Evolutionary conservation across 2,329 filamentous ascomycete genomes (phyloP).

Genomic region (Capronia americana): DNA sequence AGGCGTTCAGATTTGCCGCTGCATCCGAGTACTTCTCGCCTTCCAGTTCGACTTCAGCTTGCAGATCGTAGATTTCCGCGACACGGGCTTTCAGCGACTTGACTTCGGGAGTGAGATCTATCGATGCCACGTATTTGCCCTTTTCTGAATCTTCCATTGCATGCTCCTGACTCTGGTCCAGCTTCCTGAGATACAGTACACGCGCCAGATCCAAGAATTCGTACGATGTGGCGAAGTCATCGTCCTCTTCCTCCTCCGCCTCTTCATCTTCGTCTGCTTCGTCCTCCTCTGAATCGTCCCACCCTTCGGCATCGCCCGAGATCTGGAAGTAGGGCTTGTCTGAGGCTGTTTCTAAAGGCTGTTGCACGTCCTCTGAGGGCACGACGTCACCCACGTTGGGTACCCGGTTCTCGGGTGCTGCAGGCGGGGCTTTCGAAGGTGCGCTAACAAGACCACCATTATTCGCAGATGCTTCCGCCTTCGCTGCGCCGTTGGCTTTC

Average conservation of each 20-base stretch:
- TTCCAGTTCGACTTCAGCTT: slow-evolving; percentile 96
- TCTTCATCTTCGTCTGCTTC: slow-evolving; percentile 60
- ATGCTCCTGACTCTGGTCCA: slow-evolving; percentile 55
- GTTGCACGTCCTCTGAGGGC: slow-evolving; percentile 42
- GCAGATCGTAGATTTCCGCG: slow-evolving; percentile 89
- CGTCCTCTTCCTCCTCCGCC: slow-evolving; percentile 61
- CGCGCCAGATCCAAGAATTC: slow-evolving; percentile 69
- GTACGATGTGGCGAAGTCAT: slow-evolving; percentile 69
- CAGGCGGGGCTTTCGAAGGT: slow-evolving; percentile 19
- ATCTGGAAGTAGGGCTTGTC: slow-evolving; percentile 90
- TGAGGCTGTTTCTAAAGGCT: slow-evolving; percentile 43
- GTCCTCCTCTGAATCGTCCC: slow-evolving; percentile 80
- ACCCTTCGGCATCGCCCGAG: slow-evolving; percentile 85
- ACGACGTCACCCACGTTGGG: slow-evolving; percentile 55
- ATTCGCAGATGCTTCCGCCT: slow-evolving; percentile 14
- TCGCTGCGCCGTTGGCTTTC: slow-evolving; percentile 42
- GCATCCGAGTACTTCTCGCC: slow-evolving; percentile 90
- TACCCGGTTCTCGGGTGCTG: slow-evolving; percentile 15
- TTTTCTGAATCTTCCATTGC: slow-evolving; percentile 49
- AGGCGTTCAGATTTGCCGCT: slow-evolving; percentile 79
- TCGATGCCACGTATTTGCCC: slow-evolving; percentile 48
- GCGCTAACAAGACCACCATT: slow-evolving; percentile 15
- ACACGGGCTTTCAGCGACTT: slow-evolving; percentile 80
- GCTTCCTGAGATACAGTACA: slow-evolving; percentile 62
- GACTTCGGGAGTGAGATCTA: slow-evolving; percentile 45